These are phyloP conservation scores for Chenopodium suecicum DNA, from an alignment of 148 eudicot species.

Conservation along the genomic window DNA sequence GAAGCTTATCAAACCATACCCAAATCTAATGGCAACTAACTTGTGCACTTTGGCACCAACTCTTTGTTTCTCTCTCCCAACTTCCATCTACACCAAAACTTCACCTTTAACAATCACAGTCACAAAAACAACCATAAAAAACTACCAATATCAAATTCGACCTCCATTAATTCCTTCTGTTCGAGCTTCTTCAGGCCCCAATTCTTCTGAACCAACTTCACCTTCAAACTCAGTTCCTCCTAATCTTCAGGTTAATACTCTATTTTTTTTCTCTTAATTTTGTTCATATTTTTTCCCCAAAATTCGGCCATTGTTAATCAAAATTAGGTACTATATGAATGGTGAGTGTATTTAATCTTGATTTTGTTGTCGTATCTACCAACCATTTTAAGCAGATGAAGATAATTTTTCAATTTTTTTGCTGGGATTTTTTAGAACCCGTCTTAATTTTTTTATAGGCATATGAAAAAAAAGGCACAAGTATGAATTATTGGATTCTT, in stretches of 20 bases:
- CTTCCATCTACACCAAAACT: neutral
- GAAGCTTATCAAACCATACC: neutral
- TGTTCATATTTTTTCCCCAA: neutral
- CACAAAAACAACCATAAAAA: neutral
- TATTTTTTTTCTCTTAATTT: neutral
- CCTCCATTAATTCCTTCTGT: neutral
- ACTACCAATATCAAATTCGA: neutral
- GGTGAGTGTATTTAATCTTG: neutral
- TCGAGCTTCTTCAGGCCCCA: conserved; percentile 27
- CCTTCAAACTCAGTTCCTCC: neutral
- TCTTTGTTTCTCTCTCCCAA: neutral
- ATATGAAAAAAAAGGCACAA: too few species aligned
- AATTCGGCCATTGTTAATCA: neutral
- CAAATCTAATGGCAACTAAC: conserved; percentile 20
- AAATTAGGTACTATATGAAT: too few species aligned
- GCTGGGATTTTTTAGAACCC: neutral
- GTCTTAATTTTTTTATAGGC: too few species aligned
- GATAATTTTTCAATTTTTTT: neutral
- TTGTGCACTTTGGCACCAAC: conserved; percentile 10
- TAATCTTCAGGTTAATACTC: conserved; percentile 15
- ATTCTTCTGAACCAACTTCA: conserved; percentile 21
- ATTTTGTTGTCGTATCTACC: neutral
- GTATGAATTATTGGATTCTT: too few species aligned
- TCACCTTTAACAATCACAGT: neutral
- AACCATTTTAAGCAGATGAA: neutral